Evolutionary conservation across 73 alveolate species (phyloP).

Genomic region (Blepharisma stoltei): DNA sequence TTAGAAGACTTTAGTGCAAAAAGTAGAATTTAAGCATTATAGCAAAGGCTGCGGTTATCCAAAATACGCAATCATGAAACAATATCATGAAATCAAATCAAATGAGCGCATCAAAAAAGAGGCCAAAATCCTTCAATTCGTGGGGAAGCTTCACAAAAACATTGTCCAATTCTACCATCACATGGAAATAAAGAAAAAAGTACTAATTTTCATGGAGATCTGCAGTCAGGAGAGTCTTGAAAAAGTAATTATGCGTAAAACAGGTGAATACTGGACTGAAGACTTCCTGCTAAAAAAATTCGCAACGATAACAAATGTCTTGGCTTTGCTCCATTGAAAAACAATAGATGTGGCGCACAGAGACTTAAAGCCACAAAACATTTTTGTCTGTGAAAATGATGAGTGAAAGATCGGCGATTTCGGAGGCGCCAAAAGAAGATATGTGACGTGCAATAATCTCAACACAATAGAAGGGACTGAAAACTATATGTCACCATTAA

Average conservation of each 20-base stretch:
- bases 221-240: not conserved
- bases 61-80: no score
- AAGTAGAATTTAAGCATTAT: no score
- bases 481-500: constrained; percentile 66
- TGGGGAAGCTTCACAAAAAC: not conserved
- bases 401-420: constrained; percentile 61
- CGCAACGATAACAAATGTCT: not conserved
- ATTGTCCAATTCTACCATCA: not conserved
- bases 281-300: not conserved
- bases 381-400: constrained; percentile 50
- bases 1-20: no score
- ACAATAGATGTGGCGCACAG: constrained; percentile 53
- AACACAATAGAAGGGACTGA: constrained; percentile 76
- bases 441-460: constrained; percentile 41
- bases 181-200: not conserved
- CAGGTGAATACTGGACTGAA: not conserved
- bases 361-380: constrained; percentile 61
- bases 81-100: no score
- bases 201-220: not conserved
- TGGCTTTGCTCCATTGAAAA: constrained; percentile 33
- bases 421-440: constrained; percentile 55
- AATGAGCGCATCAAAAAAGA: no score
- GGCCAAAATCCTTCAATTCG: no score
- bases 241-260: not conserved
- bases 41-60: no score